Conservation (phyloP, 306 rosid species). For the Potentilla sterilis region DNA sequence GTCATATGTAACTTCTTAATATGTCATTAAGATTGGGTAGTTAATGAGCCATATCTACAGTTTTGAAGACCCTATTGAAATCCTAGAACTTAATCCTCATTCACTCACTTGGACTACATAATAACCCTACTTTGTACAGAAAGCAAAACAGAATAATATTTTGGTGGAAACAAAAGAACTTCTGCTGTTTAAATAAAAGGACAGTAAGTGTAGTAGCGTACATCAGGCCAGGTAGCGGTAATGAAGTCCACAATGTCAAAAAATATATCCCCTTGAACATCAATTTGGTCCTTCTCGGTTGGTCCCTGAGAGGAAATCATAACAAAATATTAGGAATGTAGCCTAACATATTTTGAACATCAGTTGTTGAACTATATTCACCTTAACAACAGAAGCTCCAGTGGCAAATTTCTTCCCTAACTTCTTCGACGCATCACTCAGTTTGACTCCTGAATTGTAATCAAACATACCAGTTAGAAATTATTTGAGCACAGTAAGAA, state of each 20-base stretch:
- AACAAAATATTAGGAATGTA: conserved; percentile 23
- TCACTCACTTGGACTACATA: neutral
- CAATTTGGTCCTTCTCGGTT: conserved; percentile 97
- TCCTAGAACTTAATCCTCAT: neutral
- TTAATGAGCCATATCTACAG: neutral
- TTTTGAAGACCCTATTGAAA: neutral
- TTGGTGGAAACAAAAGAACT: neutral
- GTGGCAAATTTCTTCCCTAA: conserved; percentile 99
- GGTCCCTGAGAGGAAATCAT: conserved; percentile 66
- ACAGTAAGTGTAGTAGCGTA: conserved; percentile 38
- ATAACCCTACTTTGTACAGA: neutral
- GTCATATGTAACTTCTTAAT: neutral
- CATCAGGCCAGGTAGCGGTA: conserved; percentile 92
- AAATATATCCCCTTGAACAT: conserved; percentile 97
- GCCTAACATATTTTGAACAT: conserved; percentile 17
- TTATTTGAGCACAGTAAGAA: conserved; percentile 10
- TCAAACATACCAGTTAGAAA: conserved; percentile 13
- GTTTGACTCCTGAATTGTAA: conserved; percentile 75
- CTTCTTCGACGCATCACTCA: conserved; percentile 97
- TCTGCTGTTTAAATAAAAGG: neutral
- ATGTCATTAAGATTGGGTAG: neutral
- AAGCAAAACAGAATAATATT: neutral
- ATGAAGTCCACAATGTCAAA: conserved; percentile 92
- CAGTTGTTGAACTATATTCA: conserved; percentile 22
- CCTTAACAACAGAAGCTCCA: conserved; percentile 99